Evolutionary conservation across 352 stramenopile species (phyloP).

Genomic region (Phytophthora sp.): DNA sequence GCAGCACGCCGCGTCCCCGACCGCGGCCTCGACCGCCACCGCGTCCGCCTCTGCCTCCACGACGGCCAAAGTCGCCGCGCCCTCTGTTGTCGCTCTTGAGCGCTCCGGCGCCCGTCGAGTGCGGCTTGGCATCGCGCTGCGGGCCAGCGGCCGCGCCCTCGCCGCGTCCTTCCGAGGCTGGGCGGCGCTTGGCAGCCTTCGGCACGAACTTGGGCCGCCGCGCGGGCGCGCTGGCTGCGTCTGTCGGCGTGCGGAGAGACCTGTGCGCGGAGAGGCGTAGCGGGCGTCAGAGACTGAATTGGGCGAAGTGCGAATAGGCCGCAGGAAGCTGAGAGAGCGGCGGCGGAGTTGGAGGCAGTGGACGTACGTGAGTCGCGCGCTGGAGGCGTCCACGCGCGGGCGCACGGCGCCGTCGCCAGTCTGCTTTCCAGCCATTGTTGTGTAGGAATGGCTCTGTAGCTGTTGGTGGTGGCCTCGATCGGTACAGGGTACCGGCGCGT

Average conservation of each 20-base stretch:
- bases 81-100: constrained; percentile 37
- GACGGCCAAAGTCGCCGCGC: constrained; percentile 52
- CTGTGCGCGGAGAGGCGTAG: constrained; percentile 29
- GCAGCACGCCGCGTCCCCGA: constrained; percentile 55
- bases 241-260: constrained; percentile 57
- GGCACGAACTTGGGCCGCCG: constrained; percentile 83
- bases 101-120: constrained; percentile 18
- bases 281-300: neutral
- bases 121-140: constrained; percentile 28
- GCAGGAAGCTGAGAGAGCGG: neutral
- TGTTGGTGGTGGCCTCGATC: constrained; percentile 4
- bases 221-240: constrained; percentile 36
- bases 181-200: constrained; percentile 69
- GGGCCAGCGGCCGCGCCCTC: constrained; percentile 4
- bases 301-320: neutral
- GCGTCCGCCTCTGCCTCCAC: constrained; percentile 42
- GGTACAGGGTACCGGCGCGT: constrained; percentile 17
- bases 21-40: constrained; percentile 59
- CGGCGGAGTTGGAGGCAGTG: neutral
- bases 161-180: constrained; percentile 29
- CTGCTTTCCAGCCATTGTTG: constrained; percentile 49
- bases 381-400: constrained; percentile 74
- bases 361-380: constrained; percentile 68
- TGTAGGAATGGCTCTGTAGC: neutral
- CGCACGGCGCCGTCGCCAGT: constrained; percentile 53